A percentile compares a stretch with the other conserved stretches of the same genome.
Evolutionary conservation across 2,329 filamentous ascomycete genomes (phyloP).

Genomic region (Sporothrix euskadiensis): DNA sequence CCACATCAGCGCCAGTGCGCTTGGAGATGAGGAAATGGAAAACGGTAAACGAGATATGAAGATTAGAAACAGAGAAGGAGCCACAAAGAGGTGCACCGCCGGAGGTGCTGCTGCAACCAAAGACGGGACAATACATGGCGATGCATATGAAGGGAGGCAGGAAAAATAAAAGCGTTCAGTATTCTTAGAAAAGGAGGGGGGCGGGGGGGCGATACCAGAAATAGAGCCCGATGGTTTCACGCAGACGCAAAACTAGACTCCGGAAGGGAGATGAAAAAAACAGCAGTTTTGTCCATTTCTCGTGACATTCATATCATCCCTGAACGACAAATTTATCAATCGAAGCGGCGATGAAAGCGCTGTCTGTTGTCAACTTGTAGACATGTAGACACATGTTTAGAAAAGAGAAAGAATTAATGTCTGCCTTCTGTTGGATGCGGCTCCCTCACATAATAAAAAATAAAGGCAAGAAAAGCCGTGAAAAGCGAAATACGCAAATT

Average conservation of each 20-base stretch:
- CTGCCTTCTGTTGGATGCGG: neutral
- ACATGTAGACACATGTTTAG: neutral
- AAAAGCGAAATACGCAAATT: neutral
- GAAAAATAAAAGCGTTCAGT: neutral
- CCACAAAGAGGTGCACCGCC: neutral
- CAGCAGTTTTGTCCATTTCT: neutral
- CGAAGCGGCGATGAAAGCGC: neutral
- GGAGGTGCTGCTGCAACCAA: neutral
- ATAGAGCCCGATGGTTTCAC: neutral
- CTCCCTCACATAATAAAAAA: neutral
- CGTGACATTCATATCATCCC: neutral
- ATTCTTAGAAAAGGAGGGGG: neutral
- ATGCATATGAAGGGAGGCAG: neutral
- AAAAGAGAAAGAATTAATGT: neutral
- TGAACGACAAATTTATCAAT: neutral
- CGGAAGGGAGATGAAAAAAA: neutral
- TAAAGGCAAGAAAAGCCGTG: neutral
- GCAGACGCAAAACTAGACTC: neutral
- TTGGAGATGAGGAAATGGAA: neutral
- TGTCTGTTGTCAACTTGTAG: neutral
- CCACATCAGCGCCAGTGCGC: neutral
- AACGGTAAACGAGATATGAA: neutral
- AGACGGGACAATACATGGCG: neutral
- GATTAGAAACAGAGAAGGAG: neutral
- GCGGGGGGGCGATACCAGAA: neutral